Base-by-base conservation (phyloP, 2,329 filamentous ascomycete genomes). In the Talaromyces rugulosus region DNA sequence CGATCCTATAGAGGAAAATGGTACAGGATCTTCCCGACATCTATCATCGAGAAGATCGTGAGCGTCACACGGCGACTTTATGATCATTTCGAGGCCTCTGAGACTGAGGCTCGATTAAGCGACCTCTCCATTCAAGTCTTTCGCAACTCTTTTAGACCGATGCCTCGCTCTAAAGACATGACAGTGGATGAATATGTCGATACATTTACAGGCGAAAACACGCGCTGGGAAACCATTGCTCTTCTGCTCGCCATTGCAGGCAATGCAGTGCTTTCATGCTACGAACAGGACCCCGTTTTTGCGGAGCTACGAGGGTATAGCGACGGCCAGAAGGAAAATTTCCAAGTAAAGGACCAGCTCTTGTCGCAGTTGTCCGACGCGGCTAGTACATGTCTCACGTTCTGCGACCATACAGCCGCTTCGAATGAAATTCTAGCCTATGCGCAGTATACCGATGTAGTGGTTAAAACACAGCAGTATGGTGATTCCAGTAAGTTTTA, bases 191-290 rank as follows among this genome's bases (percentile, higher is more conserved):
- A 75, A 8, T 75, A 75, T 55, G 70, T 66, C 52, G 62, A 64
- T 5, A 68, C 70, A 0, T 64, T 62, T 33, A 62, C 63, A 2
- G 67, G 65, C 4, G 59, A 59, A 11, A 67, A 67, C 40, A 58
- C 68, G 14, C 63, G 68, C 47, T 69, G 67, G 67, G 68, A 70
- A 50, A 68, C 66, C 50, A 61, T 70, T 34, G 68, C 67, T 71
- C 74, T 40, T 44, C 73, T 80, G 9, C 70, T 80, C 23, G 69
- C 75, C 4, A 68, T 73, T n/a, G 70, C 74, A 12, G 74, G 75
- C n/a, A 69, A 76, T 63, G 71, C 77, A 59, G 64, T 67, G 65
- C 72, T 69, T 63, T 70, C 60, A 31, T 72, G 64, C 30, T 66
- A 67, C 60, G 74, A 70, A 16, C 71, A 67, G 30, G 70, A 75